phyloP scores from a whole-genome alignment of 2,329 filamentous ascomycete species.

The Arthrobotrys musiformis region DNA sequence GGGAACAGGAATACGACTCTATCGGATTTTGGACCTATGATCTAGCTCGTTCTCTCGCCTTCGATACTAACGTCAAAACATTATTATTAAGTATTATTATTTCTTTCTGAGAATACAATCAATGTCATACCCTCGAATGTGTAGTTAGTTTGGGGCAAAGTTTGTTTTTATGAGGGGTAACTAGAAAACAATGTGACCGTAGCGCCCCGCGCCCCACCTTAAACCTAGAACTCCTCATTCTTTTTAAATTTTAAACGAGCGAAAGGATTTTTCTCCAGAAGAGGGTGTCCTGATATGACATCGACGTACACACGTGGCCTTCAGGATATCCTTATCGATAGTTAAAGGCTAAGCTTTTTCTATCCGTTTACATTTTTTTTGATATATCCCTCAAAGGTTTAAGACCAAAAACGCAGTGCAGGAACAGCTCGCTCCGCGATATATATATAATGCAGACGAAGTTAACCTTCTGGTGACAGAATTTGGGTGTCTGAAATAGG shows the following conservation, averaged over 20 bases:
- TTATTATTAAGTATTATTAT: background rate
- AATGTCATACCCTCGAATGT: background rate
- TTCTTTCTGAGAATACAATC: background rate
- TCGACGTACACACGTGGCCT: background rate
- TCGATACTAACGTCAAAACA: background rate
- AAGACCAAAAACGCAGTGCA: constrained; percentile 20
- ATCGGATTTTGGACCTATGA: background rate
- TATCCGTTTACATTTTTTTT: background rate
- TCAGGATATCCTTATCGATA: constrained; percentile 1
- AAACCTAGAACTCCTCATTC: background rate
- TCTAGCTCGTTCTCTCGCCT: background rate
- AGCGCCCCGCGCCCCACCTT: constrained; percentile 3
- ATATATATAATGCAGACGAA: background rate
- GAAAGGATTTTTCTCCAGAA: constrained; percentile 1
- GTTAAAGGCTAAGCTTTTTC: constrained; percentile 6
- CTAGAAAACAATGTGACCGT: constrained; percentile 3
- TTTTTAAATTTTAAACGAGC: background rate
- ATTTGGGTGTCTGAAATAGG: background rate
- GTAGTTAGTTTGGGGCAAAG: background rate
- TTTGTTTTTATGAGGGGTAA: background rate
- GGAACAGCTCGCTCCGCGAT: background rate
- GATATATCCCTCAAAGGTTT: background rate
- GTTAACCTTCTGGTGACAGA: background rate
- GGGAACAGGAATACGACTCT: background rate
- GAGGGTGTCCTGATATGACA: background rate